These are phyloP conservation scores for Penicillium nordicum DNA, from an alignment of 2,329 filamentous ascomycete species.

Conservation along the genomic window DNA sequence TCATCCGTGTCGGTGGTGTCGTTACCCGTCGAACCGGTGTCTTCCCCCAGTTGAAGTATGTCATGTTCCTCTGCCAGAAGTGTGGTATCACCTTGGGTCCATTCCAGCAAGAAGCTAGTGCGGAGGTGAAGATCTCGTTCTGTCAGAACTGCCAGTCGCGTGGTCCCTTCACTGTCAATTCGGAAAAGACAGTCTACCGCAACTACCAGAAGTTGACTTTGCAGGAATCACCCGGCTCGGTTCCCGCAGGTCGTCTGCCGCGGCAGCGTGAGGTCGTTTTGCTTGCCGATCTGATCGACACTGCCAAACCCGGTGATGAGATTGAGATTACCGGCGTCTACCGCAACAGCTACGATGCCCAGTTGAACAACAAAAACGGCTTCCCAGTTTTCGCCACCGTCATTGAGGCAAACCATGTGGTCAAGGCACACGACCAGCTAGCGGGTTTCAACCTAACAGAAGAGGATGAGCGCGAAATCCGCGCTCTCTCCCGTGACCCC, in stretches of 20 bases:
- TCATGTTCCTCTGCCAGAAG: constrained; percentile 96
- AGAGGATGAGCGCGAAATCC: constrained; percentile 88
- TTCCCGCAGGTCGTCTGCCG: constrained; percentile 90
- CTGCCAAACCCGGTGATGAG: constrained; percentile 94
- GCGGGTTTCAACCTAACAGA: constrained; percentile 94
- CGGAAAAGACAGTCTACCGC: constrained; percentile 95
- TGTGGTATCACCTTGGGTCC: constrained; percentile 88
- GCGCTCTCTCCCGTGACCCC: constrained; percentile 80
- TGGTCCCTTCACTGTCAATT: constrained; percentile 92
- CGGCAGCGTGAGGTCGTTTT: constrained; percentile 92
- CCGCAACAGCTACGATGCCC: constrained; percentile 96
- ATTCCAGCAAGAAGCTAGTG: constrained; percentile 95
- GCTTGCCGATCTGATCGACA: constrained; percentile 95
- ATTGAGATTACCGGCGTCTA: constrained; percentile 97
- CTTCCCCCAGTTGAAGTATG: constrained; percentile 96
- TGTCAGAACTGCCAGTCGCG: constrained; percentile 95
- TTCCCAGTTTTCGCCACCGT: constrained; percentile 98
- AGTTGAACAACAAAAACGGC: constrained; percentile 96
- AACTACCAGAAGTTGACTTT: constrained; percentile 98
- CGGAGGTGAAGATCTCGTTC: constrained; percentile 93
- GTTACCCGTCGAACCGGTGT: constrained; percentile 92
- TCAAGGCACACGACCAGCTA: constrained; percentile 96
- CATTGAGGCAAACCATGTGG: constrained; percentile 92
- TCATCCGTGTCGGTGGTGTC: constrained; percentile 90
- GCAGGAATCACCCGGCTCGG: constrained; percentile 94